These are phyloP conservation scores for Hypholoma fasciculare DNA, from an alignment of 768 basidiomycete genomes.

Conservation along the genomic window DNA sequence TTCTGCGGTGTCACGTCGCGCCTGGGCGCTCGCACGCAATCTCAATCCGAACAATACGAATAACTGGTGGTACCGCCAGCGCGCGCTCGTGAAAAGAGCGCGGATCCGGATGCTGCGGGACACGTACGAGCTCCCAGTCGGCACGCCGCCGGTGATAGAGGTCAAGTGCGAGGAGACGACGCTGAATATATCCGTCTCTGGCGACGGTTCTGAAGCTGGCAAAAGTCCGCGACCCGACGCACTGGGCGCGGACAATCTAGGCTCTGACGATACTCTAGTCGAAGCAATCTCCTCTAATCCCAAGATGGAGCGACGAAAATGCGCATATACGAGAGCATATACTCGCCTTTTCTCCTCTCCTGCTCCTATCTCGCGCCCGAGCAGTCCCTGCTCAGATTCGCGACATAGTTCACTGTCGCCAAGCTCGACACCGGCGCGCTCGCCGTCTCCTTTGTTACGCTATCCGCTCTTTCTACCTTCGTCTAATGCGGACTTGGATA, in stretches of 20 bases:
- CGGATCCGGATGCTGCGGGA: slow-evolving; percentile 27
- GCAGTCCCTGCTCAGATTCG: not conserved
- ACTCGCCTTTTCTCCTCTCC: not conserved
- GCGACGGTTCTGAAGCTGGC: not conserved
- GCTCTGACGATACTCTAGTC: not conserved
- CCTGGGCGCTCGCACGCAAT: slow-evolving; percentile 39
- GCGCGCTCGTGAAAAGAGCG: slow-evolving; percentile 26
- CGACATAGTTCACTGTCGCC: slow-evolving; percentile 11
- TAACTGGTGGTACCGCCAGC: slow-evolving; percentile 39
- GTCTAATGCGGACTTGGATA: not conserved
- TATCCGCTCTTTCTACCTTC: not conserved
- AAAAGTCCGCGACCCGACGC: not conserved
- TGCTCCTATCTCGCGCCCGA: not conserved
- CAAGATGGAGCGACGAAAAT: not conserved
- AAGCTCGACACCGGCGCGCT: slow-evolving; percentile 14
- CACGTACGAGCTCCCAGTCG: slow-evolving; percentile 38
- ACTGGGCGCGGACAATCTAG: not conserved
- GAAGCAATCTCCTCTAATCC: not conserved
- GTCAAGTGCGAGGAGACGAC: slow-evolving; percentile 5
- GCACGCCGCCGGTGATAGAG: slow-evolving; percentile 28
- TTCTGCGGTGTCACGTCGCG: slow-evolving; percentile 32
- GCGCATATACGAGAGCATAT: slow-evolving; percentile 10
- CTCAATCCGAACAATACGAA: slow-evolving; percentile 33
- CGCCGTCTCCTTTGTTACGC: slow-evolving; percentile 1
- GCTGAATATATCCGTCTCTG: not conserved